Percentiles rank a stretch among this genome's conserved stretches.
These are phyloP conservation scores for Staphylotrichum longicolle DNA, from an alignment of 495 filamentous ascomycete genomes.

Conservation along the genomic window DNA sequence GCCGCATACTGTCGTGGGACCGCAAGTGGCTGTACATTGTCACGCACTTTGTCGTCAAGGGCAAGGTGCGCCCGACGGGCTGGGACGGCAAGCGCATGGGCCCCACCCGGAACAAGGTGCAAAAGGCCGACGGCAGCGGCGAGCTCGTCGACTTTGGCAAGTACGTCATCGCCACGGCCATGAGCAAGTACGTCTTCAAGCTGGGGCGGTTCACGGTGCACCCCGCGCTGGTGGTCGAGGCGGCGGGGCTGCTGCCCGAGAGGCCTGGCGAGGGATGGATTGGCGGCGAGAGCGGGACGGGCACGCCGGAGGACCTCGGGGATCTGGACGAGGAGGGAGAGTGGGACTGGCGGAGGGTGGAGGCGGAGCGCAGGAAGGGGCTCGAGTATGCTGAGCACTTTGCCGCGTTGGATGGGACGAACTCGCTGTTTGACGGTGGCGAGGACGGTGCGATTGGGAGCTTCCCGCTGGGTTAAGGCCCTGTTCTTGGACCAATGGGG, in stretches of 20 bases:
- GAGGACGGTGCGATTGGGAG: constrained; percentile 47
- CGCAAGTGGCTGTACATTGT: constrained; percentile 53
- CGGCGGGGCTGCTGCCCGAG: constrained; percentile 65
- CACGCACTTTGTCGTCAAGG: constrained; percentile 57
- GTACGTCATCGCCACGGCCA: constrained; percentile 66
- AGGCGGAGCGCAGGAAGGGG: constrained; percentile 46
- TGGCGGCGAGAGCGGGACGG: constrained; percentile 38
- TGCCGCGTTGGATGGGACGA: constrained; percentile 50
- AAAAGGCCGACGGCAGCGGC: constrained; percentile 31
- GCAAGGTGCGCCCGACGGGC: constrained; percentile 49
- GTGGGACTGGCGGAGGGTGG: constrained; percentile 53
- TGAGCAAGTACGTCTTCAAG: constrained; percentile 91
- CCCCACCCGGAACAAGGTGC: constrained; percentile 23
- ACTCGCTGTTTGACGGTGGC: constrained; percentile 48
- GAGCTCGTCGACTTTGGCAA: constrained; percentile 48
- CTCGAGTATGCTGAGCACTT: constrained; percentile 50
- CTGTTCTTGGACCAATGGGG: no score
- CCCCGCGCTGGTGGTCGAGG: constrained; percentile 70
- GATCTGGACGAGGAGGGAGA: constrained; percentile 28
- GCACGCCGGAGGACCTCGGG: constrained; percentile 32
- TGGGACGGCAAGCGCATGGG: constrained; percentile 31
- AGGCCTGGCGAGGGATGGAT: constrained; percentile 51
- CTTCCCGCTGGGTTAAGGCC: constrained; percentile 44
- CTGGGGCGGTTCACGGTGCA: constrained; percentile 80
- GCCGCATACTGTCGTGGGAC: constrained; percentile 68